Evolutionary conservation across 805 yeast genomes (phyloP).

Genomic region (Jamesozyma jinghongensis): DNA sequence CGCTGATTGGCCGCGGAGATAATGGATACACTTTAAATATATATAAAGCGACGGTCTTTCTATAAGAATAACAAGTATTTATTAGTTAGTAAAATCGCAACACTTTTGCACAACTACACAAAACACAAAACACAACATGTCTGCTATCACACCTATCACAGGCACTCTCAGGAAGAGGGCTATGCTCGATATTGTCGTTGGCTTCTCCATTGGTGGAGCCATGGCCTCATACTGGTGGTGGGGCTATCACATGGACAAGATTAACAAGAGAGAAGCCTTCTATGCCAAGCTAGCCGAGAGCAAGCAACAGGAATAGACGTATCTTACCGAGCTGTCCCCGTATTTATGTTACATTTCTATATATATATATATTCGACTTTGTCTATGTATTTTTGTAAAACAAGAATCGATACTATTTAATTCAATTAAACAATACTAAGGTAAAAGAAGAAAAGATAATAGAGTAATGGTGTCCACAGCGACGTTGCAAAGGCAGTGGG

Average conservation of each 20-base stretch:
- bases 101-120: slow-evolving; percentile 3
- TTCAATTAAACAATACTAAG: background rate
- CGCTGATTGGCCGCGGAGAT: too few species aligned
- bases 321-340: too few species aligned
- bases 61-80: too few species aligned
- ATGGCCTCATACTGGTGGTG: slow-evolving; percentile 77
- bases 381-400: background rate
- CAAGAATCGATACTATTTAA: background rate
- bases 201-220: slow-evolving; percentile 52
- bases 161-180: slow-evolving; percentile 78
- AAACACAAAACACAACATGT: slow-evolving; percentile 4
- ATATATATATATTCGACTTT: background rate
- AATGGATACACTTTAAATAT: too few species aligned
- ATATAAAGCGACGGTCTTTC: too few species aligned
- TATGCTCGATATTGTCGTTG: slow-evolving; percentile 67
- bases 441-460: background rate
- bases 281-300: slow-evolving; percentile 70
- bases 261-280: slow-evolving; percentile 73
- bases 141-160: slow-evolving; percentile 79
- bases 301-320: slow-evolving; percentile 41
- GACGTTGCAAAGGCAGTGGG: background rate
- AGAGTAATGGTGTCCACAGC: too few species aligned
- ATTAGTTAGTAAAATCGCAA: too few species aligned
- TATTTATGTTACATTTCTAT: background rate
- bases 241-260: slow-evolving; percentile 67